Evolutionary conservation across 2,329 filamentous ascomycete species (phyloP), one percentile per base, ranked within the genome.

Genomic region (Fusarium xylarioides): DNA sequence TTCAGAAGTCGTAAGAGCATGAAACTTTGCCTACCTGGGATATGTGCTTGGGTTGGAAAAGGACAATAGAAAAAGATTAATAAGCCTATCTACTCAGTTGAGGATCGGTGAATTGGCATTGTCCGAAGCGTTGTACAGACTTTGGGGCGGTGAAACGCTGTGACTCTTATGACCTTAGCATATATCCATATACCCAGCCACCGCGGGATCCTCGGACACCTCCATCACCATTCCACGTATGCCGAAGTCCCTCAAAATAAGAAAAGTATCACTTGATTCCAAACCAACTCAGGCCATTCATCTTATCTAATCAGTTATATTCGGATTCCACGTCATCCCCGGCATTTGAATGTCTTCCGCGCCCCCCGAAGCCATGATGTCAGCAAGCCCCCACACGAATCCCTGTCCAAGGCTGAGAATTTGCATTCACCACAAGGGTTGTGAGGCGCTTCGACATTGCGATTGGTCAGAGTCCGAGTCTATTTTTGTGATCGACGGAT

Each of bases 351-450:
- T 30, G 15, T 54, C 15, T 38, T 54, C 35, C 52, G 35, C 28
- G 34, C 19, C 15, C 34, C 21, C 52, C 52, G 52, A 35, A 34
- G 16, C 30, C 12, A 53, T 57, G 30, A 55, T 35, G 40, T 65
- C 59, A 65, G 59, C 59, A 53, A 53, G 59, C 63, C 63, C 63
- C 63, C 63, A 56, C 40, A n/a, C 28, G 6, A 8, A 65, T 16
- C 59, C 63, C 40, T 65, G 47, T 6, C 8, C 15, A 35, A 46
- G 59, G 59, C 63, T 65, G 40, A 55, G 47, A 65, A 54, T 55
- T 47, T 40, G 47, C 26, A 46, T 28, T 32, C 19, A 2, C 26
- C 26, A 46, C 47, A 30, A 11, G 54, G 40, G 19, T 5, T 23
- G 23, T 63, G n/a, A 16, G 26, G 23, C 23, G 7, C 7, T 11